Evolutionary conservation across 2,329 filamentous ascomycete species (phyloP).

Genomic region (Knoxdaviesia capensis): DNA sequence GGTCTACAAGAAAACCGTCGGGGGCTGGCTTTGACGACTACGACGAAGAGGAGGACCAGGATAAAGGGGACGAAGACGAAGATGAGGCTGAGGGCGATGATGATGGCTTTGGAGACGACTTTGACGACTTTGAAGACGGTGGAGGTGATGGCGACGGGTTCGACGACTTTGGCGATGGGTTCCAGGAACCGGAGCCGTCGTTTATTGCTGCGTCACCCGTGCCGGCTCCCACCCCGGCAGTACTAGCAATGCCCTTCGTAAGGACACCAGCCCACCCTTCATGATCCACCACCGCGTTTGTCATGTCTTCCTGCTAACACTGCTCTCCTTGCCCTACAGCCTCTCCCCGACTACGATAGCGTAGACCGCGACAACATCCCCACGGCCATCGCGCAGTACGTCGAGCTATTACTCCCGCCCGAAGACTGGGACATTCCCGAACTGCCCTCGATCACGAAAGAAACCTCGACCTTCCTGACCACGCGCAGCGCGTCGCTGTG

Average conservation of each 20-base stretch:
- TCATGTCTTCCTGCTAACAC: background rate
- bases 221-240: slow-evolving; percentile 10
- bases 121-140: slow-evolving; percentile 43
- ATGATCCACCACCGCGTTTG: slow-evolving; percentile 6
- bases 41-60: slow-evolving; percentile 8
- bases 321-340: slow-evolving; percentile 17
- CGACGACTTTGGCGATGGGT: slow-evolving; percentile 52
- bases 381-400: slow-evolving; percentile 41
- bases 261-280: slow-evolving; percentile 6
- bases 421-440: slow-evolving; percentile 30
- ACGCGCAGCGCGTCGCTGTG: slow-evolving; percentile 78
- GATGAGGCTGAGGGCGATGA: slow-evolving; percentile 14
- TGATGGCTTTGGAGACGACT: slow-evolving; percentile 37
- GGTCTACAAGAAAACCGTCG: too few species aligned
- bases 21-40: too few species aligned
- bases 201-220: slow-evolving; percentile 9
- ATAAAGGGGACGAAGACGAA: slow-evolving; percentile 8
- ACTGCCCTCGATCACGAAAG: slow-evolving; percentile 28
- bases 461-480: slow-evolving; percentile 56
- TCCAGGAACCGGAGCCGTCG: slow-evolving; percentile 30
- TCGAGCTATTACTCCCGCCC: slow-evolving; percentile 44
- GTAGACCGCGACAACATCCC: slow-evolving; percentile 40
- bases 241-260: slow-evolving; percentile 24
- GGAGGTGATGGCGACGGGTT: slow-evolving; percentile 34
- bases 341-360: slow-evolving; percentile 46